Evolutionary conservation across 164 flowering plant genomes (phyloP).

Genomic region (Berberis thunbergii): DNA sequence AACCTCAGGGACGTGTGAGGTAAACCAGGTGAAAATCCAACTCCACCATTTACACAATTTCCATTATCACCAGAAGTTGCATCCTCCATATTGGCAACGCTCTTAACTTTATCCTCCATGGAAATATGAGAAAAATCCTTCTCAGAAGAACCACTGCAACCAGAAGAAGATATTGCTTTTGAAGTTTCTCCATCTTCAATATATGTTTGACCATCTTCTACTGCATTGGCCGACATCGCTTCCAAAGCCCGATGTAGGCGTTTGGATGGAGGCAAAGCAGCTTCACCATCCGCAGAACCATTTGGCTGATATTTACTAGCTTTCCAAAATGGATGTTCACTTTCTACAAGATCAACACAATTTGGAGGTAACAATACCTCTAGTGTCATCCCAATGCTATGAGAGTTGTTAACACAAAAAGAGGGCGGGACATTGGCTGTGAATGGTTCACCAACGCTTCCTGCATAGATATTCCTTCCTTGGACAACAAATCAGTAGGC

Average conservation of each 20-base stretch:
- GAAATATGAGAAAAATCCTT: slow-evolving; percentile 11
- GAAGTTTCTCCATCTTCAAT: slow-evolving; percentile 14
- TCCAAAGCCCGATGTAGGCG: slow-evolving; percentile 86
- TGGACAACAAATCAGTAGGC: no score
- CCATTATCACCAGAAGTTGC: slow-evolving; percentile 8
- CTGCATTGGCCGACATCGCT: slow-evolving; percentile 89
- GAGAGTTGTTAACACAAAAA: slow-evolving; percentile 12
- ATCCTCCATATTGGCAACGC: slow-evolving; percentile 11
- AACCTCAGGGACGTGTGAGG: slow-evolving; percentile 11
- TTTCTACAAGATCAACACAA: slow-evolving; percentile 15
- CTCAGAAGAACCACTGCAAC: slow-evolving; percentile 12
- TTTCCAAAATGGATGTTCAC: slow-evolving; percentile 24
- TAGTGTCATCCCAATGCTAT: neutral
- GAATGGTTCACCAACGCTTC: slow-evolving; percentile 15
- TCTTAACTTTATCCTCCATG: slow-evolving; percentile 10
- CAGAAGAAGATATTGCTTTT: slow-evolving; percentile 12
- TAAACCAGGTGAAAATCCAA: slow-evolving; percentile 13
- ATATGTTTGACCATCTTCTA: slow-evolving; percentile 42
- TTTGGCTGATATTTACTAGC: slow-evolving; percentile 28
- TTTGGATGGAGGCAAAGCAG: slow-evolving; percentile 88
- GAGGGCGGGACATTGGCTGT: slow-evolving; percentile 15
- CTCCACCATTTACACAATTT: slow-evolving; percentile 9
- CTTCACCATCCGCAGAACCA: slow-evolving; percentile 66
- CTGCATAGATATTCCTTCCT: slow-evolving; percentile 21
- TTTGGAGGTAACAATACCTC: slow-evolving; percentile 24